Percentiles rank a stretch among this genome's conserved stretches.
phyloP scores from a whole-genome alignment of 1,284 basidiomycete species.

The Singerocomus rubriflavus region DNA sequence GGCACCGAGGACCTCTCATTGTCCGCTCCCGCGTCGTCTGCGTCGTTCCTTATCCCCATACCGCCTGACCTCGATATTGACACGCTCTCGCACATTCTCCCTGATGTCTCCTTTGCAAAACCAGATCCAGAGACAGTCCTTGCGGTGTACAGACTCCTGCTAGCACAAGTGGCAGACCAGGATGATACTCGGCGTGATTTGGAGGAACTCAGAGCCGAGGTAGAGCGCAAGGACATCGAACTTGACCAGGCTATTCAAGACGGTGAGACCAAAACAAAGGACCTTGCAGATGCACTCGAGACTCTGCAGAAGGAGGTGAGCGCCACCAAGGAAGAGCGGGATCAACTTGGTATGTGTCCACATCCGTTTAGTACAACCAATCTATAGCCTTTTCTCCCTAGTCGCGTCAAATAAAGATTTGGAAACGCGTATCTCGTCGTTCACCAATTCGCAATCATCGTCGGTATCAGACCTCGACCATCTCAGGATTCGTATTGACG shows the following conservation, averaged over 20 bases:
- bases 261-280: constrained; percentile 54
- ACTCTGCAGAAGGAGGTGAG: constrained; percentile 51
- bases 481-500: constrained; percentile 59
- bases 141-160: constrained; percentile 58
- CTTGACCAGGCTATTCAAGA: constrained; percentile 77
- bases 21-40: constrained; percentile 9
- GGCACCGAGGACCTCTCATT: constrained; percentile 29
- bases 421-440: constrained; percentile 49
- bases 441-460: constrained; percentile 53
- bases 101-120: constrained; percentile 49
- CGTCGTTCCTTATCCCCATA: constrained; percentile 36
- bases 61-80: constrained; percentile 63
- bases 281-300: constrained; percentile 52
- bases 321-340: constrained; percentile 55
- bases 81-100: constrained; percentile 50
- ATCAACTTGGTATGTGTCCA: constrained; percentile 54
- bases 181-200: constrained; percentile 56
- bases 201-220: constrained; percentile 62
- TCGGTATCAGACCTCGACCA: constrained; percentile 59
- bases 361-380: not conserved
- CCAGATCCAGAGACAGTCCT: constrained; percentile 58
- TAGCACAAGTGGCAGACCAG: constrained; percentile 51
- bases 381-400: constrained; percentile 28
- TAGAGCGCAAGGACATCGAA: constrained; percentile 69
- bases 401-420: constrained; percentile 51